Conservation (phyloP, 805 yeast species). For the Metschnikowia koreensis region DNA sequence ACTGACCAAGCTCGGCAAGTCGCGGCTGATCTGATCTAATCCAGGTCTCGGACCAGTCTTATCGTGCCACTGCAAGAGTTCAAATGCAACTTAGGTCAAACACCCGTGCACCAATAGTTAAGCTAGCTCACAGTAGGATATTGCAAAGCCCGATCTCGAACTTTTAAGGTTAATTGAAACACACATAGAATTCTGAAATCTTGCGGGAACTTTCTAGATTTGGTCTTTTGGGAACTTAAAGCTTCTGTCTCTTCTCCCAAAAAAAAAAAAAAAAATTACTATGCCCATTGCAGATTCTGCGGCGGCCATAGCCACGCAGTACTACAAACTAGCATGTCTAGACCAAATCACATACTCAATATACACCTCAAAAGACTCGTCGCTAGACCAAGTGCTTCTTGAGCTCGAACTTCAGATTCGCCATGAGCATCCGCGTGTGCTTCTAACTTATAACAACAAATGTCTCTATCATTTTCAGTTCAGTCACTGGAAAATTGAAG, state of each 20-base stretch:
- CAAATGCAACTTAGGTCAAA: background rate
- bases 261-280: background rate
- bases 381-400: slow-evolving; percentile 37
- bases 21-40: background rate
- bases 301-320: slow-evolving; percentile 28
- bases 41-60: background rate
- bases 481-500: slow-evolving; percentile 20
- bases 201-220: too few species aligned
- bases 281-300: slow-evolving; percentile 2
- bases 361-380: slow-evolving; percentile 25
- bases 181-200: background rate
- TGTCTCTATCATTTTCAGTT: slow-evolving; percentile 35
- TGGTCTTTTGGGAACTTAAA: background rate
- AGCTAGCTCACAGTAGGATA: background rate
- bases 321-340: slow-evolving; percentile 40
- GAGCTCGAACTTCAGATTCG: slow-evolving; percentile 41
- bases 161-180: background rate
- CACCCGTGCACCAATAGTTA: background rate
- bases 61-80: background rate
- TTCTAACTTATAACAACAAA: slow-evolving; percentile 42
- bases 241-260: background rate
- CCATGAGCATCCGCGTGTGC: slow-evolving; percentile 34
- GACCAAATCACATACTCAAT: slow-evolving; percentile 29
- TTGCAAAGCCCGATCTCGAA: background rate
- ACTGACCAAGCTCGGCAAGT: too few species aligned